A percentile compares a stretch with the other conserved stretches of the same genome.
Conservation (phyloP, 2,329 filamentous ascomycete species). For the Alternaria gaisen region DNA sequence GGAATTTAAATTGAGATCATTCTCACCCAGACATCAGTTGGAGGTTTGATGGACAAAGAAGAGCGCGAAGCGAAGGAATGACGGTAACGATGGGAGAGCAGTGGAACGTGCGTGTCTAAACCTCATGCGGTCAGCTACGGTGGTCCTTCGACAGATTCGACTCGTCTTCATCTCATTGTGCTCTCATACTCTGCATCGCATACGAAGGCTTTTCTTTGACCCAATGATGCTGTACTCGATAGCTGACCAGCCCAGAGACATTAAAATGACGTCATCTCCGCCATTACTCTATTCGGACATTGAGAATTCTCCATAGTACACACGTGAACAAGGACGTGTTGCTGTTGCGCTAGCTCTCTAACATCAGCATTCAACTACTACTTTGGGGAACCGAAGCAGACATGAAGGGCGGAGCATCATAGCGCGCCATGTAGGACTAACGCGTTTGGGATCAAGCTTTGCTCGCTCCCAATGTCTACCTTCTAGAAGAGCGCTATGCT, state of each 20-base stretch:
- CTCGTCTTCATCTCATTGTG: neutral
- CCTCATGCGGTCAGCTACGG: neutral
- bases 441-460: neutral
- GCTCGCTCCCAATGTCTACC: neutral
- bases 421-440: neutral
- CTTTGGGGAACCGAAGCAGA: neutral
- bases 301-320: neutral
- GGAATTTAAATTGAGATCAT: neutral
- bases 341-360: neutral
- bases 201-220: rapidly evolving
- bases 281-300: neutral
- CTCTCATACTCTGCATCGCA: neutral
- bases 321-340: neutral
- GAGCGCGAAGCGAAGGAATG: neutral
- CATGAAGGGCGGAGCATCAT: neutral
- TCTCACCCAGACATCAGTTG: neutral
- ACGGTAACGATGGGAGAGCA: neutral
- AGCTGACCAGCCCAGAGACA: neutral
- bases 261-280: neutral
- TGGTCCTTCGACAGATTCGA: neutral
- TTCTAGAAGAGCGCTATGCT: neutral
- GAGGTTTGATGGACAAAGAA: neutral
- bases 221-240: neutral
- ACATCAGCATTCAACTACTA: rapidly evolving
- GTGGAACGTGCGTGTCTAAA: neutral